Percentiles rank a stretch among this genome's conserved stretches.
Evolutionary conservation across 768 basidiomycete genomes (phyloP).

Genomic region (Boletus sensibilis): DNA sequence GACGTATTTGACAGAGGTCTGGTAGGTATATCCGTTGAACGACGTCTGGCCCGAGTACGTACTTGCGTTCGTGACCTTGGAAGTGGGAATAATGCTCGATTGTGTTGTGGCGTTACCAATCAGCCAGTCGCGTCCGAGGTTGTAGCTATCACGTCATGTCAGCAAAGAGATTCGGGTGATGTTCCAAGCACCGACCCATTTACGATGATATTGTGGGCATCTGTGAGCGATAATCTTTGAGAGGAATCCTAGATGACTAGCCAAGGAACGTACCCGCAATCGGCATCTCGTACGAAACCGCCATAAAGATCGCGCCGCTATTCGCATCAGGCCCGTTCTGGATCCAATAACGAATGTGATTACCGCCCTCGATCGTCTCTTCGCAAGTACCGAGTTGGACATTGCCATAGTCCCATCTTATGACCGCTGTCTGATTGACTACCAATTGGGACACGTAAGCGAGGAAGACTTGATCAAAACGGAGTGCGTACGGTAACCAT

Average conservation of each 20-base stretch:
- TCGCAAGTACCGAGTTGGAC: conserved; percentile 78
- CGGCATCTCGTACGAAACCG: conserved; percentile 70
- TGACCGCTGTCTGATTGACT: conserved; percentile 83
- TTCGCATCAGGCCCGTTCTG: conserved; percentile 67
- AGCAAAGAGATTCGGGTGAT: neutral
- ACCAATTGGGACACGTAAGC: conserved; percentile 3
- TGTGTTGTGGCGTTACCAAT: conserved; percentile 75
- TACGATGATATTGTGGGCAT: conserved; percentile 65
- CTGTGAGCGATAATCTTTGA: conserved; percentile 29
- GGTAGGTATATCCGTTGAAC: conserved; percentile 68
- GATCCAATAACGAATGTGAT: conserved; percentile 87
- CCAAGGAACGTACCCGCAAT: conserved; percentile 46
- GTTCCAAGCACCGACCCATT: conserved; percentile 51
- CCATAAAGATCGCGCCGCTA: conserved; percentile 76
- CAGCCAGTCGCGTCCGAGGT: conserved; percentile 83
- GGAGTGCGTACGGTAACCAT: conserved; percentile 58
- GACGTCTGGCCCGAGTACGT: conserved; percentile 65
- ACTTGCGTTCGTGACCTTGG: conserved; percentile 42
- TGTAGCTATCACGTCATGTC: conserved; percentile 46
- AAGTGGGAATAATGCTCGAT: conserved; percentile 26
- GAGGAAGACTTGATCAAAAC: neutral
- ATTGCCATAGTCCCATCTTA: conserved; percentile 84
- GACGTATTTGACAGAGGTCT: conserved; percentile 65
- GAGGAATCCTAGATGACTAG: conserved; percentile 8
- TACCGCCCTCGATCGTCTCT: conserved; percentile 83